phyloP scores from a whole-genome alignment of 257 asterid species.

The Handroanthus guayacan region DNA sequence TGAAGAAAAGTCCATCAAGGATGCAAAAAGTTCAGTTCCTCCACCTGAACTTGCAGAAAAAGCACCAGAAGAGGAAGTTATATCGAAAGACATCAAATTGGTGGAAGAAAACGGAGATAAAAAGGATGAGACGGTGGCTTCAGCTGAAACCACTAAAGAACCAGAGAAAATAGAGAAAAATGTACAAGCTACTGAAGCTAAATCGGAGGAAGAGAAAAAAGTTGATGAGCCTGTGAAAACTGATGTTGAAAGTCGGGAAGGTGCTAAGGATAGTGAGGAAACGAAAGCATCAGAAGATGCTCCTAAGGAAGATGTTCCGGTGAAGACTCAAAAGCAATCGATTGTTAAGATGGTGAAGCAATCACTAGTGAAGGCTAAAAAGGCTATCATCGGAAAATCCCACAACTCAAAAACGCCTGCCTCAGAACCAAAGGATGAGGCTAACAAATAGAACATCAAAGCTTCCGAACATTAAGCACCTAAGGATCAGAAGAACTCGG shows the following conservation, averaged over 20 bases:
- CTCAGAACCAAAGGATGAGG: conserved; percentile 57
- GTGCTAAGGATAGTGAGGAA: conserved; percentile 43
- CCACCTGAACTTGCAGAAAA: conserved; percentile 39
- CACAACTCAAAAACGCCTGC: conserved; percentile 62
- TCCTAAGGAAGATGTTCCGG: conserved; percentile 56
- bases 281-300: conserved; percentile 43
- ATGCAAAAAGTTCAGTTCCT: conserved; percentile 12
- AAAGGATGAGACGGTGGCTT: conserved; percentile 30
- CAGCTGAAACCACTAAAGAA: conserved; percentile 27
- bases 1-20: conserved; percentile 39
- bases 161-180: conserved; percentile 33
- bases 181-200: conserved; percentile 37
- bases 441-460: conserved; percentile 40
- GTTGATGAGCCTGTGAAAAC: conserved; percentile 38
- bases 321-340: conserved; percentile 67
- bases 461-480: neutral
- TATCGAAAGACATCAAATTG: conserved; percentile 46
- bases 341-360: conserved; percentile 84
- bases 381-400: conserved; percentile 86
- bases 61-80: conserved; percentile 39
- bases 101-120: conserved; percentile 40
- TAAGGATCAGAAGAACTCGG: conserved; percentile 32
- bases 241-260: conserved; percentile 35
- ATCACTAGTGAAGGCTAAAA: conserved; percentile 87
- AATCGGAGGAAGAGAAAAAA: conserved; percentile 41